Percentiles rank a stretch among this genome's conserved stretches.
Evolutionary conservation across 2,329 filamentous ascomycete genomes (phyloP).

Genomic region (Fusarium hostae): DNA sequence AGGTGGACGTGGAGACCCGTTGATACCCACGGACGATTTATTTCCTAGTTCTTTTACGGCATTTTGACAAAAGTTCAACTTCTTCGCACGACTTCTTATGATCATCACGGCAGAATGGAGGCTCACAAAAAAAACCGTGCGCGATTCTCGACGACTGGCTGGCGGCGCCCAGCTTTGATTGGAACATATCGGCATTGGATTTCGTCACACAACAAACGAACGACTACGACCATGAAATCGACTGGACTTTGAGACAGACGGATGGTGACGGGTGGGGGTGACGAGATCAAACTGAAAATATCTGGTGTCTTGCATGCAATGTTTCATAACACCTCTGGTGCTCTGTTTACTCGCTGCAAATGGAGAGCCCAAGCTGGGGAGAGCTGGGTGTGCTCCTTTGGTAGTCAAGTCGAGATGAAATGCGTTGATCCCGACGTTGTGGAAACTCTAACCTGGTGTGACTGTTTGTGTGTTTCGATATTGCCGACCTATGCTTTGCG

Average conservation of each 20-base stretch:
- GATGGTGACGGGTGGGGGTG: conserved; percentile 46
- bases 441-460: conserved; percentile 45
- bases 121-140: conserved; percentile 43
- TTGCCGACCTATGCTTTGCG: conserved; percentile 28
- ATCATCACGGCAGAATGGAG: conserved; percentile 46
- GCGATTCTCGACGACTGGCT: conserved; percentile 43
- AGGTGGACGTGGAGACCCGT: conserved; percentile 56
- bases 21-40: conserved; percentile 56
- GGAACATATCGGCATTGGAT: conserved; percentile 48
- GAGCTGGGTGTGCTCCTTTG: conserved; percentile 47
- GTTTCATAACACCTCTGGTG: conserved; percentile 22
- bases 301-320: conserved; percentile 42
- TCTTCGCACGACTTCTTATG: conserved; percentile 47
- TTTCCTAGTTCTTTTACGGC: conserved; percentile 44
- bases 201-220: conserved; percentile 43
- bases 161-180: conserved; percentile 41
- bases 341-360: conserved; percentile 16
- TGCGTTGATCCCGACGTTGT: conserved; percentile 49
- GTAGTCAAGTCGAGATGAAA: conserved; percentile 54
- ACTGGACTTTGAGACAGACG: conserved; percentile 43
- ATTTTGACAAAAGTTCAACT: conserved; percentile 48
- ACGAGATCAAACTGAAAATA: conserved; percentile 39
- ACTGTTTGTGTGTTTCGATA: conserved; percentile 42
- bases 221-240: conserved; percentile 41
- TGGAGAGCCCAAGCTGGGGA: conserved; percentile 40